phyloP scores from a whole-genome alignment of 2,329 filamentous ascomycete genomes.

The Aspergillus sp. region DNA sequence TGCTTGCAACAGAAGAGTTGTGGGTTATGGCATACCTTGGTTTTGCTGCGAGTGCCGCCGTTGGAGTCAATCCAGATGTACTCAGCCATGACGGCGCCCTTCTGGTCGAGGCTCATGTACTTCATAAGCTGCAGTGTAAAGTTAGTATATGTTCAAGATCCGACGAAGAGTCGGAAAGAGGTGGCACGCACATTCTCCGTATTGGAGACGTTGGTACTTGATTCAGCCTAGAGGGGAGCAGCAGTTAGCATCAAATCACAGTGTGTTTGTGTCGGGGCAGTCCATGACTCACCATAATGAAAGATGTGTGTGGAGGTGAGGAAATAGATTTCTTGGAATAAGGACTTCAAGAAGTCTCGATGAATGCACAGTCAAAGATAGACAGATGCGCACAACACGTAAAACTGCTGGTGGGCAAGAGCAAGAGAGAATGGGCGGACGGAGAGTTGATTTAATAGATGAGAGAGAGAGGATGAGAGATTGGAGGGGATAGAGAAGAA shows the following conservation, averaged over 20 bases:
- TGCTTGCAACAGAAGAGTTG: not conserved
- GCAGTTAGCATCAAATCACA: constrained; percentile 22
- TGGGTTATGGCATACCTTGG: constrained; percentile 68
- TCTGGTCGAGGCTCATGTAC: constrained; percentile 84
- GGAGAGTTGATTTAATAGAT: constrained; percentile 25
- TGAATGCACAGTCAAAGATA: constrained; percentile 1
- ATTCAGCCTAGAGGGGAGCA: constrained; percentile 42
- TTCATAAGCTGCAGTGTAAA: constrained; percentile 70
- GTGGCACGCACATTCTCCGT: constrained; percentile 45
- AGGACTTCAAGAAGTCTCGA: constrained; percentile 1
- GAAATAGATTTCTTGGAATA: constrained; percentile 9
- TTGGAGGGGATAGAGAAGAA: constrained; percentile 20
- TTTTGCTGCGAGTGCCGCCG: constrained; percentile 88
- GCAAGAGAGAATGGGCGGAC: constrained; percentile 15
- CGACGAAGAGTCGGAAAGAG: constrained; percentile 28
- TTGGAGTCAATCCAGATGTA: constrained; percentile 93
- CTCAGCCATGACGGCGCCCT: constrained; percentile 85
- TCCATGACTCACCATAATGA: constrained; percentile 14
- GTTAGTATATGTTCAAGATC: constrained; percentile 43
- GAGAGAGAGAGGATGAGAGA: constrained; percentile 11
- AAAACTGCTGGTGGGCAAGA: constrained; percentile 13
- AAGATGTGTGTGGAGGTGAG: constrained; percentile 12
- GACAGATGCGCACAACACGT: constrained; percentile 15
- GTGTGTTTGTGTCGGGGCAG: not conserved
- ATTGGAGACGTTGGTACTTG: constrained; percentile 45